Conservation (phyloP, 2,329 filamentous ascomycete species). For the Pseudocercospora cruenta region DNA sequence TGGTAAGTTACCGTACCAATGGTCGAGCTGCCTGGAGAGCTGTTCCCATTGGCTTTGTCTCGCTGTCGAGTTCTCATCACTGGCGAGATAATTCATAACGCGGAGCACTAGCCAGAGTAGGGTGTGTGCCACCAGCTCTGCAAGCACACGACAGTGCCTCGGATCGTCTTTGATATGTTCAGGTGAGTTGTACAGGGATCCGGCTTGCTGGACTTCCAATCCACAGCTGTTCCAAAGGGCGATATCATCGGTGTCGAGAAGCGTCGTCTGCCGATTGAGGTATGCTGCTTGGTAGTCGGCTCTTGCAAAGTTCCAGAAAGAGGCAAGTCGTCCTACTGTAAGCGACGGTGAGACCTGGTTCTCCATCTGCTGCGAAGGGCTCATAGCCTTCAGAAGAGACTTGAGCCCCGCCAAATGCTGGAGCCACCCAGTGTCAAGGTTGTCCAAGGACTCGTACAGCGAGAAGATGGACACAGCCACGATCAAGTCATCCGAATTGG, state of each 20-base stretch:
- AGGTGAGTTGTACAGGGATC: constrained; percentile 49
- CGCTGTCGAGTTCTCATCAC: constrained; percentile 51
- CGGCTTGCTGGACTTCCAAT: constrained; percentile 58
- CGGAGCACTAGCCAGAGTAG: constrained; percentile 68
- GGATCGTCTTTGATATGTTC: constrained; percentile 60
- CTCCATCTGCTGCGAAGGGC: constrained; percentile 37
- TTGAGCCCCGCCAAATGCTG: constrained; percentile 66
- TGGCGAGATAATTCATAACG: constrained; percentile 65
- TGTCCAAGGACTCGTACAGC: constrained; percentile 68
- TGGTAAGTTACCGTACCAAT: constrained; percentile 62
- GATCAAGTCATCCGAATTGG: constrained; percentile 62
- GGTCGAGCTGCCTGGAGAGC: constrained; percentile 61
- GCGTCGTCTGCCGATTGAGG: constrained; percentile 63
- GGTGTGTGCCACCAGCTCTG: constrained; percentile 60
- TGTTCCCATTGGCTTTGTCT: constrained; percentile 53
- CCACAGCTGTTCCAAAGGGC: constrained; percentile 66
- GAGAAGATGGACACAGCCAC: constrained; percentile 68
- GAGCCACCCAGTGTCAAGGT: constrained; percentile 62
- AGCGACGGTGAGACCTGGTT: constrained; percentile 49
- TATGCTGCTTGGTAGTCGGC: constrained; percentile 46
- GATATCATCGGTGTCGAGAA: constrained; percentile 64
- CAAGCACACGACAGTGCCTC: constrained; percentile 29
- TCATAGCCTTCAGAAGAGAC: constrained; percentile 57
- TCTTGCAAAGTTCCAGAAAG: constrained; percentile 70
- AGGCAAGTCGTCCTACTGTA: constrained; percentile 61